Percentiles rank a stretch among this genome's conserved stretches.
These are phyloP conservation scores for Schwanniomyces pseudopolymorphus DNA, from an alignment of 805 yeast species.

Conservation along the genomic window DNA sequence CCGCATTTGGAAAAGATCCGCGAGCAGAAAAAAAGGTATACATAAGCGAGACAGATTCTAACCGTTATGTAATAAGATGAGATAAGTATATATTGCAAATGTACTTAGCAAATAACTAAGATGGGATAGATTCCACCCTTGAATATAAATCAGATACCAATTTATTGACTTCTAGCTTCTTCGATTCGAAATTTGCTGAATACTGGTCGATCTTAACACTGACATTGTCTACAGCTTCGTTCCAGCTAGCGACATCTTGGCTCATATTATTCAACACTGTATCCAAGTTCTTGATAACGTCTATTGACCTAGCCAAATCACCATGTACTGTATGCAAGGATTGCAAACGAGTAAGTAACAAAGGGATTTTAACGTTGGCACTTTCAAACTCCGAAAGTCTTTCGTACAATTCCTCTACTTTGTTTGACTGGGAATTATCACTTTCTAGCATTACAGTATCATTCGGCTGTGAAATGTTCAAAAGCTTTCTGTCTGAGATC, in stretches of 20 bases:
- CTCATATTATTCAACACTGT: slow-evolving; percentile 20
- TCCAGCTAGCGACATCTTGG: slow-evolving; percentile 32
- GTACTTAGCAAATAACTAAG: background rate
- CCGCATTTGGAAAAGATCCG: background rate
- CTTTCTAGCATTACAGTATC: background rate
- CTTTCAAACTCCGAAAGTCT: slow-evolving; percentile 25
- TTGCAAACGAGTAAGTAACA: slow-evolving; percentile 26
- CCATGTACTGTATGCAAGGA: slow-evolving; percentile 32
- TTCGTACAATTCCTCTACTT: slow-evolving; percentile 25
- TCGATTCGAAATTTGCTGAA: slow-evolving; percentile 19
- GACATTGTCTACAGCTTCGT: slow-evolving; percentile 18
- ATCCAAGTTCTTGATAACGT: slow-evolving; percentile 26
- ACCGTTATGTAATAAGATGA: background rate
- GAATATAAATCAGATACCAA: slow-evolving; percentile 13
- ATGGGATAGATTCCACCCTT: background rate
- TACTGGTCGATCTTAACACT: slow-evolving; percentile 23
- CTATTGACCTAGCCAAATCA: slow-evolving; percentile 27
- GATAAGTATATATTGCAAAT: background rate
- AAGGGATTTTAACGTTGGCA: slow-evolving; percentile 21
- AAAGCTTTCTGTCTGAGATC: slow-evolving; percentile 16
- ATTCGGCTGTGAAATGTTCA: slow-evolving; percentile 5
- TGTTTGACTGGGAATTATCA: slow-evolving; percentile 3
- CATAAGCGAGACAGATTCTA: background rate
- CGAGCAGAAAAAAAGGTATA: background rate
- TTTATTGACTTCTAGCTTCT: slow-evolving; percentile 17